These are phyloP conservation scores for Teratosphaeria destructans DNA, from an alignment of 2,329 filamentous ascomycete species.

Conservation along the genomic window DNA sequence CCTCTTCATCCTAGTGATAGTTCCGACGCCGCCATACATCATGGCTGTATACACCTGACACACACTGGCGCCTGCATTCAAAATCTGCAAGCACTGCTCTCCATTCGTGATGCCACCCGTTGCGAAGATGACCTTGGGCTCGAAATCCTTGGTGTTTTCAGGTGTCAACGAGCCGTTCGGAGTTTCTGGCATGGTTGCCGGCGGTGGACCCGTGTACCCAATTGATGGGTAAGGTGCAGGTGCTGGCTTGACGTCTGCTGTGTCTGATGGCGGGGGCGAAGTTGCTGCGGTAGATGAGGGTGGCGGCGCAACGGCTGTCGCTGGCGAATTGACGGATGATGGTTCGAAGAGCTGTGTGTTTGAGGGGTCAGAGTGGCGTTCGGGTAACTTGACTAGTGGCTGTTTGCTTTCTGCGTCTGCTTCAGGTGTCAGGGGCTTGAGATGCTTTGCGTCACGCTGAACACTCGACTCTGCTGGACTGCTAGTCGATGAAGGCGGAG, in stretches of 20 bases:
- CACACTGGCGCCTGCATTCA: constrained; percentile 77
- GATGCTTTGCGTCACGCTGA: constrained; percentile 19
- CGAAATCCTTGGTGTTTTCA: constrained; percentile 12
- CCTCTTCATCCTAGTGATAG: constrained; percentile 43
- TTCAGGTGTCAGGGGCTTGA: constrained; percentile 22
- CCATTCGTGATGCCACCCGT: constrained; percentile 89
- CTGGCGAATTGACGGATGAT: background rate
- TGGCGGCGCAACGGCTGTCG: constrained; percentile 1
- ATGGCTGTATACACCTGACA: constrained; percentile 63
- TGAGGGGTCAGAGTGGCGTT: constrained; percentile 15
- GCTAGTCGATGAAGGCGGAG: background rate
- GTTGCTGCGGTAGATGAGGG: constrained; percentile 1
- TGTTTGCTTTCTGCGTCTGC: constrained; percentile 17
- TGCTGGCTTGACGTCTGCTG: background rate
- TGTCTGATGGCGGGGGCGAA: background rate
- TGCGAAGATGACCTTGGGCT: constrained; percentile 77
- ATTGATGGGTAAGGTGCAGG: constrained; percentile 1
- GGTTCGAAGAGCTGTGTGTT: constrained; percentile 3
- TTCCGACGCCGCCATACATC: constrained; percentile 53
- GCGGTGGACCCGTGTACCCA: constrained; percentile 1
- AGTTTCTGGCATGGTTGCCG: background rate
- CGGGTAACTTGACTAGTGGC: constrained; percentile 23
- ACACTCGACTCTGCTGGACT: constrained; percentile 15
- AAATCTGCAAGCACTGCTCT: constrained; percentile 65
- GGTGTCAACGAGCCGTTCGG: background rate